Evolutionary conservation across 2,329 filamentous ascomycete genomes (phyloP).

Genomic region (Metarhizium robertsii): DNA sequence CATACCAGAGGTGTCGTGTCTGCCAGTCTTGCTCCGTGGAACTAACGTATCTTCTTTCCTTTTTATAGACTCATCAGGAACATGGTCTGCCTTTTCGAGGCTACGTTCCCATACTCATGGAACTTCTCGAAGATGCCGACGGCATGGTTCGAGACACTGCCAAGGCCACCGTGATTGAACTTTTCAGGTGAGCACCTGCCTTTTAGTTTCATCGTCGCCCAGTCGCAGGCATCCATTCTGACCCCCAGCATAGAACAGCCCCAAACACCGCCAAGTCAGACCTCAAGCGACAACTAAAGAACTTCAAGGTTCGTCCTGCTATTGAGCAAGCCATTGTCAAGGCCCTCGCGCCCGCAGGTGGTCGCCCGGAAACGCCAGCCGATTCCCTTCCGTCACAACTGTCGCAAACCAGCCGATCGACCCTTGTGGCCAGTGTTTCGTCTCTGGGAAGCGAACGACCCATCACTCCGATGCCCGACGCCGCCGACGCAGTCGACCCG

Average conservation of each 20-base stretch:
- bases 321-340: slow-evolving; percentile 76
- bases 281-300: slow-evolving; percentile 75
- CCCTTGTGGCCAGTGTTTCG: slow-evolving; percentile 43
- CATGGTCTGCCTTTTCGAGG: slow-evolving; percentile 70
- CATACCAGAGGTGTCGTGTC: no score
- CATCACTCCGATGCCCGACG: slow-evolving; percentile 53
- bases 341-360: slow-evolving; percentile 51
- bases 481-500: slow-evolving; percentile 63
- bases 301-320: slow-evolving; percentile 75
- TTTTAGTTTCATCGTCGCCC: not conserved
- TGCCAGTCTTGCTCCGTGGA: not conserved
- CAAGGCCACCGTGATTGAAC: slow-evolving; percentile 73
- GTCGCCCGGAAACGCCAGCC: slow-evolving; percentile 31
- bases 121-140: slow-evolving; percentile 83
- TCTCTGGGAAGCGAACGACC: slow-evolving; percentile 41
- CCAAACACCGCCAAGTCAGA: slow-evolving; percentile 80
- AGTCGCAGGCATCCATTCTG: not conserved
- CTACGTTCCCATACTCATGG: slow-evolving; percentile 77
- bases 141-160: slow-evolving; percentile 77
- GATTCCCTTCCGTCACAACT: slow-evolving; percentile 11
- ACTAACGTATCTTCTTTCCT: slow-evolving; percentile 10
- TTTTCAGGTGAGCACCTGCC: slow-evolving; percentile 57
- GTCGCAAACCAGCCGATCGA: slow-evolving; percentile 25
- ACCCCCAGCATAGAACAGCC: slow-evolving; percentile 46
- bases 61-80: slow-evolving; percentile 64